phyloP scores from a whole-genome alignment of 1,284 basidiomycete genomes.

The Leccinum variabile region DNA sequence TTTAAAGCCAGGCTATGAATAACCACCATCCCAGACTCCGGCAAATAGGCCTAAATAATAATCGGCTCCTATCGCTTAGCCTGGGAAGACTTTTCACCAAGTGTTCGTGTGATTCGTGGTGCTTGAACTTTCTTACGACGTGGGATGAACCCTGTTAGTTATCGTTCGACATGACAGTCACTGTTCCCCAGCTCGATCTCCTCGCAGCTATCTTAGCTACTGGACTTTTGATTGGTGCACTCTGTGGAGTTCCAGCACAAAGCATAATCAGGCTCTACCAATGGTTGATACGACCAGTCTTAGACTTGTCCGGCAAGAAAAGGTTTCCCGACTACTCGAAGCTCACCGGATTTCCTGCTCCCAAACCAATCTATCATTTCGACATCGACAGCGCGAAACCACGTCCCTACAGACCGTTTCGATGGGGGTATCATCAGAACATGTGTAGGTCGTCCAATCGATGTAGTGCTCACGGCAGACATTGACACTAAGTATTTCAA shows the following conservation, averaged over 20 bases:
- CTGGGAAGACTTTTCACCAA: background rate
- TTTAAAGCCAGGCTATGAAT: slow-evolving; percentile 46
- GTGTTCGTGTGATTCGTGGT: background rate
- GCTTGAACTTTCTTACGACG: background rate
- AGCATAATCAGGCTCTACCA: slow-evolving; percentile 1
- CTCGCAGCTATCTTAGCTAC: background rate
- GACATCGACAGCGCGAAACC: slow-evolving; percentile 43
- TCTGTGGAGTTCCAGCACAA: slow-evolving; percentile 1
- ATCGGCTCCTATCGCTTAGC: background rate
- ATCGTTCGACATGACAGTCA: slow-evolving; percentile 14
- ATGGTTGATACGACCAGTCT: slow-evolving; percentile 10
- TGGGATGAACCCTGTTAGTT: background rate
- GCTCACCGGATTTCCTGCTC: slow-evolving; percentile 44
- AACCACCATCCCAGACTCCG: background rate
- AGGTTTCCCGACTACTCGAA: slow-evolving; percentile 37
- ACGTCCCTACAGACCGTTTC: slow-evolving; percentile 52
- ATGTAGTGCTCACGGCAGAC: background rate
- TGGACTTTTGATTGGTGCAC: slow-evolving; percentile 6
- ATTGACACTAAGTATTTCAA: background rate
- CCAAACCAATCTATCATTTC: slow-evolving; percentile 44
- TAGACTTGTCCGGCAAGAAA: slow-evolving; percentile 5
- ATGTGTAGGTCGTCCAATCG: slow-evolving; percentile 41
- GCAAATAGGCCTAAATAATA: background rate
- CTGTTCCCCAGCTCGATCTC: background rate
- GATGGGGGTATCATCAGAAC: slow-evolving; percentile 54